Conservation (phyloP, 257 asterid species). For the Solanum infundibuliforme region DNA sequence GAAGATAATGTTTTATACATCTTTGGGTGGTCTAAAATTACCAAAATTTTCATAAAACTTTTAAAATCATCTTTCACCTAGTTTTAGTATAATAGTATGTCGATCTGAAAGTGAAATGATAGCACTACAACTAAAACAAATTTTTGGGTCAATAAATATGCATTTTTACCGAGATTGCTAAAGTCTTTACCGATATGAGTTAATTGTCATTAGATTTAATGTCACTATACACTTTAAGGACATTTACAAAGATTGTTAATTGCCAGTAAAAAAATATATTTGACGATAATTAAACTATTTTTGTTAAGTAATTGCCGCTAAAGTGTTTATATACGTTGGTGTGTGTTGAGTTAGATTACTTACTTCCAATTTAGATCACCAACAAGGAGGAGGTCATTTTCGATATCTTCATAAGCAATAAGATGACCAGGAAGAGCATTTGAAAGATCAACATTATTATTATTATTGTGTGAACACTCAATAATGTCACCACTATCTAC, state of each 20-base stretch:
- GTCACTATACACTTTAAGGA: neutral
- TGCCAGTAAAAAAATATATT: too few relatives aligned
- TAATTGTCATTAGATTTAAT: too few relatives aligned
- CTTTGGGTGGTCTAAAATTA: neutral
- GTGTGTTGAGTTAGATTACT: neutral
- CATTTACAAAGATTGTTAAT: too few relatives aligned
- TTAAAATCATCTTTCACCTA: neutral
- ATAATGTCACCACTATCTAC: constrained; percentile 15
- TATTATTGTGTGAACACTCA: neutral
- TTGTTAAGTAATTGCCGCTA: neutral
- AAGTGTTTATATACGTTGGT: too few relatives aligned
- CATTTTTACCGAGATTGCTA: neutral
- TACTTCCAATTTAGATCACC: constrained; percentile 86
- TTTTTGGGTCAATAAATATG: neutral
- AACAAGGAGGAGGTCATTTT: constrained; percentile 73
- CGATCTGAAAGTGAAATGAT: neutral
- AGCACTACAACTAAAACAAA: neutral
- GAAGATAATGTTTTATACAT: neutral
- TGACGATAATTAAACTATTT: too few relatives aligned
- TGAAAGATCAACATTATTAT: constrained; percentile 35
- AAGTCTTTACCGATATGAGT: neutral
- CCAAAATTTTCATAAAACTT: neutral
- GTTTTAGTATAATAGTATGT: neutral
- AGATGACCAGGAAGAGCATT: constrained; percentile 70
- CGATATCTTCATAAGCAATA: constrained; percentile 76